These are phyloP conservation scores for Candida incommunis DNA, from an alignment of 805 yeast genomes.

Conservation along the genomic window DNA sequence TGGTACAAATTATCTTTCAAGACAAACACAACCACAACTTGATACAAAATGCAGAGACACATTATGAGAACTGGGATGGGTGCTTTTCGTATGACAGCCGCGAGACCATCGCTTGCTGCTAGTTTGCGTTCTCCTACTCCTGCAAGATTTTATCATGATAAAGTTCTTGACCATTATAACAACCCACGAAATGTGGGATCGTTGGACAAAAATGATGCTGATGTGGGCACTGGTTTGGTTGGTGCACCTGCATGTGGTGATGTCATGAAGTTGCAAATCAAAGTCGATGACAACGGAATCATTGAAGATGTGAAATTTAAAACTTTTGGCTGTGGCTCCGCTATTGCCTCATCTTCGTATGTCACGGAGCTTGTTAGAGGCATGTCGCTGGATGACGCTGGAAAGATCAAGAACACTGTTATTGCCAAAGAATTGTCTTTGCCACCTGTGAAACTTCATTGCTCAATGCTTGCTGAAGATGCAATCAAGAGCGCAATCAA, in stretches of 20 bases:
- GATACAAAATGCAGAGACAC: neutral
- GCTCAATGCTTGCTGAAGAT: constrained; percentile 98
- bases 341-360: constrained; percentile 90
- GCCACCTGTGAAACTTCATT: constrained; percentile 95
- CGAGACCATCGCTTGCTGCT: neutral
- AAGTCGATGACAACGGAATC: constrained; percentile 82
- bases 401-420: constrained; percentile 79
- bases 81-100: neutral
- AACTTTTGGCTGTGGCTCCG: constrained; percentile 98
- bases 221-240: constrained; percentile 93
- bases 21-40: too few species aligned
- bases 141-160: constrained; percentile 54
- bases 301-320: constrained; percentile 93
- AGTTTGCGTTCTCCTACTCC: neutral
- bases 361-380: constrained; percentile 95
- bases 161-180: constrained; percentile 89
- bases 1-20: neutral
- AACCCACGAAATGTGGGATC: constrained; percentile 97
- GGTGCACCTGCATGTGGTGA: constrained; percentile 99
- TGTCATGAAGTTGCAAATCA: constrained; percentile 93
- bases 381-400: constrained; percentile 86
- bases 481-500: constrained; percentile 95
- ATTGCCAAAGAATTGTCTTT: constrained; percentile 89
- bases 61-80: neutral
- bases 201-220: constrained; percentile 55